Percentiles rank a stretch among this genome's conserved stretches.
These are phyloP conservation scores for Tetrapisispora nanseiensis DNA, from an alignment of 805 yeast genomes.

Conservation along the genomic window DNA sequence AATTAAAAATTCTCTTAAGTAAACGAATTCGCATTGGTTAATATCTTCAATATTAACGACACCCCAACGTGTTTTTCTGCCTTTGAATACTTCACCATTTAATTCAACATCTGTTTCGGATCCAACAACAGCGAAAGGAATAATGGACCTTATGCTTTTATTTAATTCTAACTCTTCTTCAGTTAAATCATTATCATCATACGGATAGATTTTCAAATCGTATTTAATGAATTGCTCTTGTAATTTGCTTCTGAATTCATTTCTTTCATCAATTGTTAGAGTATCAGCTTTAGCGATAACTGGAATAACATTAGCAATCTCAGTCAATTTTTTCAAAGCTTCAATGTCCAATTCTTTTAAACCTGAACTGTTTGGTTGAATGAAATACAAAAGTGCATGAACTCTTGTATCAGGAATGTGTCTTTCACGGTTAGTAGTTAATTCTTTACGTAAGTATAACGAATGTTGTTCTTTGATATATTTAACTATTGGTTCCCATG, in stretches of 20 bases:
- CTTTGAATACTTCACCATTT: constrained; percentile 74
- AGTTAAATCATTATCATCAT: constrained; percentile 56
- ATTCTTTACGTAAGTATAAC: constrained; percentile 80
- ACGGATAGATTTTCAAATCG: constrained; percentile 75
- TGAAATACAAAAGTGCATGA: constrained; percentile 84
- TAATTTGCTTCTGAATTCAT: constrained; percentile 61
- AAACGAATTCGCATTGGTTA: constrained; percentile 90
- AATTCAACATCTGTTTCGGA: constrained; percentile 68
- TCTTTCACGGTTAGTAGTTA: constrained; percentile 87
- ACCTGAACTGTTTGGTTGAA: constrained; percentile 84
- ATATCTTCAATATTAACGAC: constrained; percentile 88
- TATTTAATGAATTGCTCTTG: constrained; percentile 69
- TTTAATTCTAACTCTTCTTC: constrained; percentile 68
- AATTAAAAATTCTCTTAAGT: constrained; percentile 85
- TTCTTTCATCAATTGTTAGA: constrained; percentile 76
- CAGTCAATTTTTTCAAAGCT: constrained; percentile 74
- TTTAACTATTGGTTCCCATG: constrained; percentile 94
- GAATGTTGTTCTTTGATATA: constrained; percentile 94
- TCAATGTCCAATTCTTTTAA: constrained; percentile 73
- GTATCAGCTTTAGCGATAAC: constrained; percentile 91
- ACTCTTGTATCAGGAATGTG: constrained; percentile 79
- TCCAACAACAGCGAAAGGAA: constrained; percentile 94
- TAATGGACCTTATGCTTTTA: constrained; percentile 59
- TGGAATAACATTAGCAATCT: constrained; percentile 89
- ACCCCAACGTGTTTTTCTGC: constrained; percentile 93